phyloP scores from a whole-genome alignment of 2,329 filamentous ascomycete species.

The Penicillium sp. region DNA sequence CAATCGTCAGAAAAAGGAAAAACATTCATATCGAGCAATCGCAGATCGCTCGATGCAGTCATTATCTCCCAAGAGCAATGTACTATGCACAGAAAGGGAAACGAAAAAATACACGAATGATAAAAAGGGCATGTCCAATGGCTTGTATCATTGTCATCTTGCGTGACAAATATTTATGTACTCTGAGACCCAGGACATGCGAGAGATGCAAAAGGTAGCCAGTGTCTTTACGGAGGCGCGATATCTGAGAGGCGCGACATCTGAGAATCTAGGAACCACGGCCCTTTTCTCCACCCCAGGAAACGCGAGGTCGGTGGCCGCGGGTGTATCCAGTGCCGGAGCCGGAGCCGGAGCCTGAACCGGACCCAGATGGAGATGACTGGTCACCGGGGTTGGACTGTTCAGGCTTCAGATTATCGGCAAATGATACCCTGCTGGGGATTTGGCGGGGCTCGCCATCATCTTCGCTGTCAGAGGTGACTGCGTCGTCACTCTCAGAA shows the following conservation, averaged over 20 bases:
- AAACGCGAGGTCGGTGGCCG: slow-evolving; percentile 34
- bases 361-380: slow-evolving; percentile 17
- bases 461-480: slow-evolving; percentile 27
- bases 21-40: slow-evolving; percentile 3
- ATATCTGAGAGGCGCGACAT: neutral
- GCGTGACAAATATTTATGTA: neutral
- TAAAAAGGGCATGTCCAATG: neutral
- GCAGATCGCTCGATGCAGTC: neutral
- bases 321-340: slow-evolving; percentile 15
- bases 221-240: neutral
- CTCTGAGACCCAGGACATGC: neutral
- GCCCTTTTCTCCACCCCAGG: slow-evolving; percentile 44
- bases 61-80: slow-evolving; percentile 9
- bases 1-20: neutral
- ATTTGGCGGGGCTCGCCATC: slow-evolving; percentile 19
- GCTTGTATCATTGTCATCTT: neutral
- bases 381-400: slow-evolving; percentile 9
- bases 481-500: slow-evolving; percentile 24
- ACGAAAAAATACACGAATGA: slow-evolving; percentile 1
- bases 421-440: slow-evolving; percentile 33
- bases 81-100: slow-evolving; percentile 13
- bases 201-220: neutral
- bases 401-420: slow-evolving; percentile 30
- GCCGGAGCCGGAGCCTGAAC: slow-evolving; percentile 14
- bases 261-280: slow-evolving; percentile 13